These are phyloP conservation scores for Trichoderma koningiopsis DNA, from an alignment of 2,329 filamentous ascomycete genomes.

Conservation along the genomic window DNA sequence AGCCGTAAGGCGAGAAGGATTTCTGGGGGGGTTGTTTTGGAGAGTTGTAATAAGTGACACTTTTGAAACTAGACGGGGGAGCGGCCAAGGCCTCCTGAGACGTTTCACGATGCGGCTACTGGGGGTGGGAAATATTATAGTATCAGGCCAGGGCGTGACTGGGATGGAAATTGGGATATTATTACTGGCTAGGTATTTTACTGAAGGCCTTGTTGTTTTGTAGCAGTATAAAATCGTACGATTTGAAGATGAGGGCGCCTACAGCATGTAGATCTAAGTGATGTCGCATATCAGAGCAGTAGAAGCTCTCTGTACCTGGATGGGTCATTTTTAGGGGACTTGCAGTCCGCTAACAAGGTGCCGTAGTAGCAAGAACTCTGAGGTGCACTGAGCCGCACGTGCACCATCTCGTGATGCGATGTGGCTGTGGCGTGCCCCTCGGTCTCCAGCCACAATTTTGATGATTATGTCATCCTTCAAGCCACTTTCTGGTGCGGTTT, in stretches of 20 bases:
- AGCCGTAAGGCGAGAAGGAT: background rate
- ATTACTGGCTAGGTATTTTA: background rate
- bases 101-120: constrained; percentile 26
- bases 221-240: background rate
- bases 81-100: constrained; percentile 24
- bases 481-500: constrained; percentile 8
- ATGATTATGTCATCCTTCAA: constrained; percentile 18
- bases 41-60: background rate
- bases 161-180: background rate
- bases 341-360: background rate
- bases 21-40: background rate
- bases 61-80: constrained; percentile 16
- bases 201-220: background rate
- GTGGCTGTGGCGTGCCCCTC: constrained; percentile 1
- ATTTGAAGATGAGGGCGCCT: background rate
- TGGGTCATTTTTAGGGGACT: background rate
- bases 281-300: background rate
- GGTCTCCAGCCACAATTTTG: background rate
- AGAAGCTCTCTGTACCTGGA: background rate
- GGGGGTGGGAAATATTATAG: background rate
- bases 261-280: background rate
- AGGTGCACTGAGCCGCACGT: background rate
- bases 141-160: background rate
- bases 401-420: background rate
- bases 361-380: background rate